Evolutionary conservation across 1,139 yeast genomes (phyloP).

Genomic region (Hanseniaspora uvarum): DNA sequence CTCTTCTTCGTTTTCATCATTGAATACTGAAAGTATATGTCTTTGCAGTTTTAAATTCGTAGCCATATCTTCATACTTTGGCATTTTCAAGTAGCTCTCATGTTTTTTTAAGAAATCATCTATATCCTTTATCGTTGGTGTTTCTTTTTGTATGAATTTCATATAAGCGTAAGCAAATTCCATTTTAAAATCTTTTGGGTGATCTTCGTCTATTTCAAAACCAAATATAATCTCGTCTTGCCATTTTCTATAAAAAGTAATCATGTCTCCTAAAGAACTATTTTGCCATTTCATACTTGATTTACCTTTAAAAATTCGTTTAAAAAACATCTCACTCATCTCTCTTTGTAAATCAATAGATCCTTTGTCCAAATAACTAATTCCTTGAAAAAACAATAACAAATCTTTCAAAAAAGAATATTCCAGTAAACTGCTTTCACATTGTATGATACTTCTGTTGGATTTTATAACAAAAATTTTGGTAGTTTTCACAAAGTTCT

Average conservation of each 20-base stretch:
- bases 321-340: slow-evolving; percentile 3
- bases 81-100: neutral
- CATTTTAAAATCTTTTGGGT: neutral
- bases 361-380: neutral
- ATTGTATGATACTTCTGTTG: neutral
- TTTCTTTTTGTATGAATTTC: neutral
- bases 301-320: neutral
- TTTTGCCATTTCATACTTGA: neutral
- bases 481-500: neutral
- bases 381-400: slow-evolving; percentile 1
- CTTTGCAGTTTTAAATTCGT: neutral
- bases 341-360: neutral
- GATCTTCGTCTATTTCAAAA: neutral
- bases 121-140: neutral
- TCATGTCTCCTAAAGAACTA: neutral
- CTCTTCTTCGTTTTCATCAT: neutral
- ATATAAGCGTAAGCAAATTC: neutral
- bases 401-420: neutral
- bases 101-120: neutral
- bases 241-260: slow-evolving; percentile 2
- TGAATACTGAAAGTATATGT: neutral
- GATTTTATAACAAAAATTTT: neutral
- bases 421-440: slow-evolving; percentile 5
- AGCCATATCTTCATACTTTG: neutral
- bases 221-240: neutral